phyloP scores from a whole-genome alignment of 2,329 filamentous ascomycete genomes.

The Cercospora zeae-maydis region DNA sequence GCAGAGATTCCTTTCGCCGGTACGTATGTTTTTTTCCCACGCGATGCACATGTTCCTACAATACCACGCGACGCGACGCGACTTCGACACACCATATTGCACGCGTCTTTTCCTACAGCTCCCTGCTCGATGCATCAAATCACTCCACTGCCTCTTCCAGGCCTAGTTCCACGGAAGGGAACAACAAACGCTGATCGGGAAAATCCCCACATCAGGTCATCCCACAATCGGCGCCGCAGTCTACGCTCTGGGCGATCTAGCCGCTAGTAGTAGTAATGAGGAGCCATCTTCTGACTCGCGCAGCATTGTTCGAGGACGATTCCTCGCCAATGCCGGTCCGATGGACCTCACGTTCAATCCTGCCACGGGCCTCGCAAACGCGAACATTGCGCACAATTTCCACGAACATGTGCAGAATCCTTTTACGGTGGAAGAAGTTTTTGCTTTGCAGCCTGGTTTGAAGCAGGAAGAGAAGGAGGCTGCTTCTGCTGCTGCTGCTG shows the following conservation, averaged over 20 bases:
- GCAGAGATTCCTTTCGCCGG: constrained; percentile 54
- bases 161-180: neutral
- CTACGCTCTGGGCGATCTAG: constrained; percentile 41
- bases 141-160: neutral
- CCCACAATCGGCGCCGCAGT: constrained; percentile 56
- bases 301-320: constrained; percentile 29
- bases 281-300: constrained; percentile 10
- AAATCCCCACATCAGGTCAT: constrained; percentile 39
- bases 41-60: neutral
- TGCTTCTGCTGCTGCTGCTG: too few species aligned
- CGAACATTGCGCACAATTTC: constrained; percentile 64
- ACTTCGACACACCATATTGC: too few species aligned
- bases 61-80: neutral
- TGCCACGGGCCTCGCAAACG: constrained; percentile 49
- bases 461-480: neutral
- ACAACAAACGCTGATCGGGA: constrained; percentile 2
- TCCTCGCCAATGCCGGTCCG: constrained; percentile 45
- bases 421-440: constrained; percentile 34
- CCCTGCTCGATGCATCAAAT: too few species aligned
- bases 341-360: constrained; percentile 39
- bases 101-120: too few species aligned
- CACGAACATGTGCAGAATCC: constrained; percentile 52
- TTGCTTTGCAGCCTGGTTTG: constrained; percentile 39
- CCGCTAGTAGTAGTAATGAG: constrained; percentile 6
- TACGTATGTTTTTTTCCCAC: constrained; percentile 10